Evolutionary conservation across 2,329 filamentous ascomycete species (phyloP).

Genomic region (Xylariales sp.): DNA sequence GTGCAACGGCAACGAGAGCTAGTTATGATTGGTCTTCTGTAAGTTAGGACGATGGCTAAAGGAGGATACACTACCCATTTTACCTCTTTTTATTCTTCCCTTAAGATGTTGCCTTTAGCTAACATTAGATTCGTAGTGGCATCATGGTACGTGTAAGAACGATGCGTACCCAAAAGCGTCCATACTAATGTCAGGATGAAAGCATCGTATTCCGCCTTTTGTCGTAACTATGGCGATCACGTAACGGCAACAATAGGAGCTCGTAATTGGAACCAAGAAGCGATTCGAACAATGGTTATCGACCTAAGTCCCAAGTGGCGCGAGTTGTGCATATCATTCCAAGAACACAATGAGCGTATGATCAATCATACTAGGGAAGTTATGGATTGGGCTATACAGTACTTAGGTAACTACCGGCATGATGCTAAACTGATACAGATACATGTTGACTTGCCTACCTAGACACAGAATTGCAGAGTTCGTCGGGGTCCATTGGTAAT

Average conservation of each 20-base stretch:
- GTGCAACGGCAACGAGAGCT: background rate
- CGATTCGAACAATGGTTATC: slow-evolving; percentile 28
- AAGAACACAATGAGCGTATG: slow-evolving; percentile 9
- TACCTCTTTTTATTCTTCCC: no score
- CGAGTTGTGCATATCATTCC: slow-evolving; percentile 12
- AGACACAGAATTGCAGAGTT: slow-evolving; percentile 2
- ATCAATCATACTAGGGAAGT: slow-evolving; percentile 10
- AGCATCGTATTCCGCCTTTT: slow-evolving; percentile 36
- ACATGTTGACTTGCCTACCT: background rate
- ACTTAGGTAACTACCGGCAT: slow-evolving; percentile 1
- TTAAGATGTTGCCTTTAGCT: no score
- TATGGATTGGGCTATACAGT: slow-evolving; percentile 8
- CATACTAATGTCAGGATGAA: no score
- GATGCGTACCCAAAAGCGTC: no score
- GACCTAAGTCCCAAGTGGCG: slow-evolving; percentile 30
- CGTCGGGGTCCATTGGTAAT: slow-evolving; percentile 3
- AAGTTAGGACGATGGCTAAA: no score
- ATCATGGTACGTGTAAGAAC: slow-evolving; percentile 2
- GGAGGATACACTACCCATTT: no score
- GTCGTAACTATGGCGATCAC: slow-evolving; percentile 33
- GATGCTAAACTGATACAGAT: background rate
- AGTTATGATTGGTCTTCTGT: slow-evolving; percentile 2
- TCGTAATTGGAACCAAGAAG: slow-evolving; percentile 42
- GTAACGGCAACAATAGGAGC: slow-evolving; percentile 17
- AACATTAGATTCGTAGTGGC: slow-evolving; percentile 2